Conservation (phyloP, 2,329 filamentous ascomycete species). For the Hypoxylon sp. region DNA sequence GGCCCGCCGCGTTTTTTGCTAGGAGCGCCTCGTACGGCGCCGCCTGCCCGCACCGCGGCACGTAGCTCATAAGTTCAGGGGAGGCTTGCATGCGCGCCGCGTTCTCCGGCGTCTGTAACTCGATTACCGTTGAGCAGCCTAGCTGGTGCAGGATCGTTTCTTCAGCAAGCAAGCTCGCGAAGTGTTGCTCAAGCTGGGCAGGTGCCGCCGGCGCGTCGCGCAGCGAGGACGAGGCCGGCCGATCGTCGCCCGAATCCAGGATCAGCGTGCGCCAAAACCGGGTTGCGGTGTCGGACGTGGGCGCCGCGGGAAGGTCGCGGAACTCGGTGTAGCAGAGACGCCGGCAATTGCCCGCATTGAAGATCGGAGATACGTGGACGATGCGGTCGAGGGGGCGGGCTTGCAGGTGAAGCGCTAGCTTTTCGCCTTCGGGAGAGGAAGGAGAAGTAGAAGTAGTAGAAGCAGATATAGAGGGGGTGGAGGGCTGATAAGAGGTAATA, state of each 20-base stretch:
- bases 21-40: slow-evolving; percentile 31
- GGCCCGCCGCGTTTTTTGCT: slow-evolving; percentile 18
- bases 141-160: slow-evolving; percentile 35
- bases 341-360: slow-evolving; percentile 39
- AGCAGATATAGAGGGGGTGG: not conserved
- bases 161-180: slow-evolving; percentile 40
- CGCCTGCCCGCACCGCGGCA: slow-evolving; percentile 25
- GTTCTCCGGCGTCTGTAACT: slow-evolving; percentile 34
- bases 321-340: slow-evolving; percentile 39
- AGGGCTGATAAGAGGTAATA: slow-evolving; percentile 4
- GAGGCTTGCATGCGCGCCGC: slow-evolving; percentile 25
- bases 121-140: slow-evolving; percentile 24
- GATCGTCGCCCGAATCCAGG: slow-evolving; percentile 24
- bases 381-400: slow-evolving; percentile 40
- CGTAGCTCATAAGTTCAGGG: slow-evolving; percentile 28
- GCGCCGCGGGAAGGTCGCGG: slow-evolving; percentile 15
- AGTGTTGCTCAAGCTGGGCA: slow-evolving; percentile 14
- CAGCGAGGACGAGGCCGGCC: not conserved
- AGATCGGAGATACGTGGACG: slow-evolving; percentile 39
- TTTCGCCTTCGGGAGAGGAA: not conserved
- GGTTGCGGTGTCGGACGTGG: slow-evolving; percentile 8
- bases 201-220: slow-evolving; percentile 6
- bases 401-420: slow-evolving; percentile 31
- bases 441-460: not conserved
- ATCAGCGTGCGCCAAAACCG: slow-evolving; percentile 44